A percentile compares a stretch with the other conserved stretches of the same genome.
Conservation (phyloP, 257 asterid species). For the Cynanchum wilfordii region DNA sequence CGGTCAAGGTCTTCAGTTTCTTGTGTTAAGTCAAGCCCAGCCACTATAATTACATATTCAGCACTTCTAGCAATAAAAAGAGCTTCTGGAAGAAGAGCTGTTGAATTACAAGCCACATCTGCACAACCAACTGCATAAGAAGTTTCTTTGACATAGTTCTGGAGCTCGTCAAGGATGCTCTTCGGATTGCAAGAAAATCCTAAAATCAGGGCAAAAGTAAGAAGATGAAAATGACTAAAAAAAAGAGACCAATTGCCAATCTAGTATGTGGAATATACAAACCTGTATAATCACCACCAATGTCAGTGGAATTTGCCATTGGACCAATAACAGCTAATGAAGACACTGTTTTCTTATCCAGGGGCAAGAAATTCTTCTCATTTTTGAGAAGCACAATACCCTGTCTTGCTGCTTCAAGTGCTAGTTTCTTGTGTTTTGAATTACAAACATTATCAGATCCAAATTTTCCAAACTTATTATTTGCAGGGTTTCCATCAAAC, state of each 20-base stretch:
- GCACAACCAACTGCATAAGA: conserved; percentile 66
- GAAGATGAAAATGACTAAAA: background rate
- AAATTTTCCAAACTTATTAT: conserved; percentile 33
- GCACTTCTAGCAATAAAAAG: conserved; percentile 51
- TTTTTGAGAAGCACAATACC: conserved; percentile 91
- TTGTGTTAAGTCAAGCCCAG: conserved; percentile 77
- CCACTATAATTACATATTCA: conserved; percentile 62
- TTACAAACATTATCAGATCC: conserved; percentile 63
- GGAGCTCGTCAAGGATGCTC: conserved; percentile 55
- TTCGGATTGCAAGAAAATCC: conserved; percentile 72
- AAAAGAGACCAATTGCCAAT: background rate
- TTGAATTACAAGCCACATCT: conserved; percentile 68
- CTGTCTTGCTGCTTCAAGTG: conserved; percentile 82
- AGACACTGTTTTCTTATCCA: conserved; percentile 38
- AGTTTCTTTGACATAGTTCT: conserved; percentile 38
- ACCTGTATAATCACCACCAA: conserved; percentile 91
- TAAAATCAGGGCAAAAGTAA: conserved; percentile 16
- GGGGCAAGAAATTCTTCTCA: conserved; percentile 55
- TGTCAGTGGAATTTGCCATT: conserved; percentile 55
- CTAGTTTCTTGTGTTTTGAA: conserved; percentile 52
- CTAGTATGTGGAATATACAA: background rate
- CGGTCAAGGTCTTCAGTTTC: conserved; percentile 89
- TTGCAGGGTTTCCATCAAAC: conserved; percentile 55
- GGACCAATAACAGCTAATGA: conserved; percentile 85
- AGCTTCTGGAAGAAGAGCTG: conserved; percentile 48